Evolutionary conservation across 805 yeast species (phyloP), one percentile per base, ranked within the genome.

Genomic region (Cyberlindnera galapagoensis): DNA sequence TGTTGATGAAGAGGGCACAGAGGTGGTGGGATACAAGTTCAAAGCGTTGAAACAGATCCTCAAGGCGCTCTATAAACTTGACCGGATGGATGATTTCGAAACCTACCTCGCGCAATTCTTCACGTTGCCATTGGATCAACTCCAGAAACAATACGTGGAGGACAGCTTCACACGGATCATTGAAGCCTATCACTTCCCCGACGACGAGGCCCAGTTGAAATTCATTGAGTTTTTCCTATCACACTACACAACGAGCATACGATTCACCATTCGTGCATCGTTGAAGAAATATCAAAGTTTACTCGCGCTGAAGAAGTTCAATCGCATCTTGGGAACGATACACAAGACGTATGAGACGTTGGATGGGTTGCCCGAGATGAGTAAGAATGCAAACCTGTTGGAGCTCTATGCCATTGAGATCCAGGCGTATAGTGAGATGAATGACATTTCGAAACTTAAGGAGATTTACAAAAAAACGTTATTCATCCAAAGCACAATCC

Each of bases 351-450:
- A 73, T 33, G 25, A 33, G 3, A 59, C 57, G 23, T 54, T 74
- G 7, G 52, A 52, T 5, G 63, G 34, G 0, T 50, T 69, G 7
- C 41, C 52, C 4, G 79, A 72, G 23, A 57, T 69, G 36, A 60
- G 69, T 0, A 61, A 52, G 31, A 69, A 60, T 39, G 58, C 74
- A 0, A 71, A 63, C 39, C 53, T 74, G 14, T 55, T 83, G 24
- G 94, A 84, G 36, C 63, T 78, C 1, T 66, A 80, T 14, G 82
- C 92, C 0, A 64, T 74, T 4, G 80, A 80, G 47, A 79, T 83
- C 37, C 71, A 70, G 34, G 64, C 73, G 26, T 60, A 66, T 21
- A 59, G 74, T 3, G 63, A 57, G 21, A 50, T 56, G 9, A 55
- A 62, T 8, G 46, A 64, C 18, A 44, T 62, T 19, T 39, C 61